These are phyloP conservation scores for Fusarium staphyleae DNA, from an alignment of 2,329 filamentous ascomycete species.

Conservation along the genomic window DNA sequence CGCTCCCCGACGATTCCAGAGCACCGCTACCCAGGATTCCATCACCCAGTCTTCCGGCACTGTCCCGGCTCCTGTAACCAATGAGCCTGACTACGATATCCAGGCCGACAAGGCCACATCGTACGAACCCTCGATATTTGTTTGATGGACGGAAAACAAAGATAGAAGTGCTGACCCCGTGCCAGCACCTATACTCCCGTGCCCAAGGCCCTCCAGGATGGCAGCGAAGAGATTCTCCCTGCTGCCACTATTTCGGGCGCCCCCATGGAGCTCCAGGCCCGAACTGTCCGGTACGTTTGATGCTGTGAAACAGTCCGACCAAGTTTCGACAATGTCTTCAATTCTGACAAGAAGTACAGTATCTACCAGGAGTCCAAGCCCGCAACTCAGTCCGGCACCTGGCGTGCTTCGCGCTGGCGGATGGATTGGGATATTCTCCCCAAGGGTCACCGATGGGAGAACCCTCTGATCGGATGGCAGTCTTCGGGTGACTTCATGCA, in stretches of 20 bases:
- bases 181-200: conserved; percentile 86
- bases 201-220: conserved; percentile 87
- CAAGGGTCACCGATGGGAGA: conserved; percentile 98
- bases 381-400: conserved; percentile 94
- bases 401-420: conserved; percentile 85
- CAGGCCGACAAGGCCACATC: conserved; percentile 89
- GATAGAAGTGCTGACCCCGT: conserved; percentile 29
- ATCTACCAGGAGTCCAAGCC: conserved; percentile 93
- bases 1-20: conserved; percentile 62
- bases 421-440: conserved; percentile 97
- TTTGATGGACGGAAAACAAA: conserved; percentile 5
- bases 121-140: conserved; percentile 56
- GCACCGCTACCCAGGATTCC: conserved; percentile 55
- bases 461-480: conserved; percentile 98
- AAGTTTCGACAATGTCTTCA: not conserved
- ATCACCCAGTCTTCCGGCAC: conserved; percentile 52
- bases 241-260: conserved; percentile 91
- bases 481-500: conserved; percentile 96
- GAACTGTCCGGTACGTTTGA: conserved; percentile 81
- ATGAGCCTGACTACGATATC: conserved; percentile 82
- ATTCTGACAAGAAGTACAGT: conserved; percentile 55
- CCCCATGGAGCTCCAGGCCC: conserved; percentile 90
- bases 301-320: not conserved
- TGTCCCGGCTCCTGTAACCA: conserved; percentile 54
- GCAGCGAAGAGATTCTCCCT: conserved; percentile 81